These are phyloP conservation scores for Trypethelium eluteriae DNA, from an alignment of 495 filamentous ascomycete genomes.

Conservation along the genomic window DNA sequence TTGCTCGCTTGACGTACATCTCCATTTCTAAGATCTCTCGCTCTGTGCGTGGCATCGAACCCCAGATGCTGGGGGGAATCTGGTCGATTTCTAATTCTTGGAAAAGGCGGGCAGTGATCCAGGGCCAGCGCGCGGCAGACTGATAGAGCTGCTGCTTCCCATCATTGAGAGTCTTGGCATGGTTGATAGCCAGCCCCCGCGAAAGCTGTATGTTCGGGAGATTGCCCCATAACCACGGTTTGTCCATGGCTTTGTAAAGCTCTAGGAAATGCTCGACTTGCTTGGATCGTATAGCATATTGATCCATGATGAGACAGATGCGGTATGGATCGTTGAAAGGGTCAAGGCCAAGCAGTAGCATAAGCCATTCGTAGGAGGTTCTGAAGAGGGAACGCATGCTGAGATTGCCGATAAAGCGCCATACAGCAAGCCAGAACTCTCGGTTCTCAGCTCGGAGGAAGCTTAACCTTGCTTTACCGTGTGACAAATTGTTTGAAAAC, in stretches of 20 bases:
- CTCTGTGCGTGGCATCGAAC: slow-evolving; percentile 55
- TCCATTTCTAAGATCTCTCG: slow-evolving; percentile 67
- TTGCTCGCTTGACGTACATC: slow-evolving; percentile 70
- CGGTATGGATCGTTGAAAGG: slow-evolving; percentile 74
- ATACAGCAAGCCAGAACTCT: slow-evolving; percentile 85
- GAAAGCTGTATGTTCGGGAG: slow-evolving; percentile 66
- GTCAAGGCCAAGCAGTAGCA: slow-evolving; percentile 69
- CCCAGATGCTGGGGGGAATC: slow-evolving; percentile 73
- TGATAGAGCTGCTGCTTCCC: slow-evolving; percentile 55
- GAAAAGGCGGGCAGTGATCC: slow-evolving; percentile 71
- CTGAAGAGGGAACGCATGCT: slow-evolving; percentile 87
- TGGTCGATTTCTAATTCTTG: slow-evolving; percentile 65
- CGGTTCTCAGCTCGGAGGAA: slow-evolving; percentile 77
- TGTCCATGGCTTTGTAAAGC: slow-evolving; percentile 39
- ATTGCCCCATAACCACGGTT: slow-evolving; percentile 33
- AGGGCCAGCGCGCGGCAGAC: slow-evolving; percentile 68
- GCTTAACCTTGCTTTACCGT: slow-evolving; percentile 71
- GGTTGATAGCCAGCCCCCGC: slow-evolving; percentile 61
- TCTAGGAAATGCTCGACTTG: slow-evolving; percentile 70
- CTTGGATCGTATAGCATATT: slow-evolving; percentile 69
- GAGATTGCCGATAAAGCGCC: slow-evolving; percentile 75
- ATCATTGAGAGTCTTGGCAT: slow-evolving; percentile 55
- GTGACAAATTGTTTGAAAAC: slow-evolving; percentile 64
- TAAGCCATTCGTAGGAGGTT: slow-evolving; percentile 88
- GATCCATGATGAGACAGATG: slow-evolving; percentile 68